Percentiles rank a stretch among this genome's conserved stretches.
These are phyloP conservation scores for Pyricularia sp. DNA, from an alignment of 2,329 filamentous ascomycete species.

Conservation along the genomic window DNA sequence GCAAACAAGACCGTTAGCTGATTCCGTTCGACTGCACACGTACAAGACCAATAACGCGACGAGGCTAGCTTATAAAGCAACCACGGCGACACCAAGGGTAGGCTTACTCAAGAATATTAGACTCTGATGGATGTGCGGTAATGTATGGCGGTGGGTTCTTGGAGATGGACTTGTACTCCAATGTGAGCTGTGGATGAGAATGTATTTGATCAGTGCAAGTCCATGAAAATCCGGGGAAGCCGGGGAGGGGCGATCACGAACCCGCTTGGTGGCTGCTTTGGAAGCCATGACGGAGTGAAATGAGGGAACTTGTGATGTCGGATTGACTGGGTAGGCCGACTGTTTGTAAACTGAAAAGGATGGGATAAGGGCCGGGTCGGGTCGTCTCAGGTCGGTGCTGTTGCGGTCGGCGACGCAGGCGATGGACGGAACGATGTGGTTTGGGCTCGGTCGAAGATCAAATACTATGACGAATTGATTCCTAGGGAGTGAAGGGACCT, in stretches of 20 bases:
- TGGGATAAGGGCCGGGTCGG: background rate
- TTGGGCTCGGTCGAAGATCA: background rate
- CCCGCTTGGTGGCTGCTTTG: slow-evolving; percentile 63
- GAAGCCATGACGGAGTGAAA: slow-evolving; percentile 47
- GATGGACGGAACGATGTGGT: background rate
- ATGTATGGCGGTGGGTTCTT: slow-evolving; percentile 84
- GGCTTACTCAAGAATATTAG: slow-evolving; percentile 80
- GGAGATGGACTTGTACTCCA: slow-evolving; percentile 53
- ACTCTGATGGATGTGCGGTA: slow-evolving; percentile 77
- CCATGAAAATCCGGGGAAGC: background rate
- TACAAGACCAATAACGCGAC: background rate
- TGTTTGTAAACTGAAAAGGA: slow-evolving; percentile 9
- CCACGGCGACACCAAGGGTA: background rate
- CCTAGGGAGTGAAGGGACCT: background rate
- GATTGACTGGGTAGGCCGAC: background rate
- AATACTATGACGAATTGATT: background rate
- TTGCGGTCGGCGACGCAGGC: background rate
- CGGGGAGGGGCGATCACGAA: slow-evolving; percentile 16
- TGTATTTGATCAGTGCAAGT: background rate
- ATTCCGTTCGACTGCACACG: background rate
- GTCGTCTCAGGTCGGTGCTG: background rate
- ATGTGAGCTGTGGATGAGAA: slow-evolving; percentile 36
- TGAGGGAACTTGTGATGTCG: background rate
- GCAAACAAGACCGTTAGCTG: slow-evolving; percentile 9
- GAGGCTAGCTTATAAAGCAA: background rate